A percentile compares a stretch with the other conserved stretches of the same genome.
These are phyloP conservation scores for Erigeron canadensis DNA, from an alignment of 129 eudicot genomes.

Conservation along the genomic window DNA sequence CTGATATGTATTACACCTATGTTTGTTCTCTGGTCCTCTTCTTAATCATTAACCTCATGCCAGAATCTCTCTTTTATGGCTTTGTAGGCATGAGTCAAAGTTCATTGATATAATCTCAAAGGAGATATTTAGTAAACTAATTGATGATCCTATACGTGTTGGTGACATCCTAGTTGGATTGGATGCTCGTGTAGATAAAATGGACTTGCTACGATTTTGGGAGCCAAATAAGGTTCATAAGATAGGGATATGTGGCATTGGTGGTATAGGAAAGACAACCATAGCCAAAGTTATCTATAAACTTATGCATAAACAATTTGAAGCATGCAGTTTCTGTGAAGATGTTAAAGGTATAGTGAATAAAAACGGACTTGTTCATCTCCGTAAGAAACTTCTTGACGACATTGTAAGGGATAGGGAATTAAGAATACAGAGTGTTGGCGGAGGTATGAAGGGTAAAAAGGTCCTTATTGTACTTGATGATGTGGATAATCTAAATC, in stretches of 20 bases:
- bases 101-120: constrained; percentile 34
- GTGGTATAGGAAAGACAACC: constrained; percentile 35
- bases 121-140: constrained; percentile 31
- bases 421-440: constrained; percentile 6
- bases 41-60: constrained; percentile 16
- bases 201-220: constrained; percentile 20
- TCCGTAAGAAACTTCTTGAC: constrained; percentile 30
- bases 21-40: background rate
- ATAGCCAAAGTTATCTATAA: constrained; percentile 36
- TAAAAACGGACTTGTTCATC: constrained; percentile 28
- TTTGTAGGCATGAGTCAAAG: constrained; percentile 27
- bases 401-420: constrained; percentile 17
- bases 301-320: constrained; percentile 34
- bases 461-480: constrained; percentile 33
- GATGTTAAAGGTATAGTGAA: constrained; percentile 22
- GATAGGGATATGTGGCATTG: constrained; percentile 36
- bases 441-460: constrained; percentile 24
- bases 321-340: constrained; percentile 35
- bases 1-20: constrained; percentile 4
- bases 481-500: constrained; percentile 26
- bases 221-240: constrained; percentile 28
- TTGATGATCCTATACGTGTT: constrained; percentile 25
- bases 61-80: background rate
- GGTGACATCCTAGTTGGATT: constrained; percentile 37
- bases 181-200: constrained; percentile 27